Percentiles rank a stretch among this genome's conserved stretches.
These are phyloP conservation scores for Starmerella khaoyaiensis DNA, from an alignment of 805 yeast genomes.

Conservation along the genomic window DNA sequence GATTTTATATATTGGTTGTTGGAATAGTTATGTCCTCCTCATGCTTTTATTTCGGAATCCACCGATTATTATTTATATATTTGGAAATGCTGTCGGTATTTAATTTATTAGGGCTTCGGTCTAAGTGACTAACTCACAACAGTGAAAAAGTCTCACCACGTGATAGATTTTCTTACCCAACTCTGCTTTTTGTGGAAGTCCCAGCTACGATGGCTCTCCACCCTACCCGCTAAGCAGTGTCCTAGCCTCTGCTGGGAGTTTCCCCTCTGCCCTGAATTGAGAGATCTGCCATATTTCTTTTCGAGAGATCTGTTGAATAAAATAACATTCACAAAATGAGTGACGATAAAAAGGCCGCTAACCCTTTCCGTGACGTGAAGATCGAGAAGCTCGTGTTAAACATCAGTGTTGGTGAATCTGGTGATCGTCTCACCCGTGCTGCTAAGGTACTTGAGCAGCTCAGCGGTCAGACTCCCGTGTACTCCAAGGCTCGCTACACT, in stretches of 20 bases:
- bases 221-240: too few species aligned
- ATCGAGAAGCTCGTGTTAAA: constrained; percentile 98
- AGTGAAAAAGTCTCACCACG: constrained; percentile 2
- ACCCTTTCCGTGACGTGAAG: constrained; percentile 97
- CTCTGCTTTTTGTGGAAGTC: too few species aligned
- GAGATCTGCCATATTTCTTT: constrained; percentile 6
- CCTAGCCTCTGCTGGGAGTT: constrained; percentile 3
- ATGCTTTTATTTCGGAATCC: too few species aligned
- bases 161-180: too few species aligned
- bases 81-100: too few species aligned
- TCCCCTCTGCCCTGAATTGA: constrained; percentile 3
- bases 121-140: too few species aligned
- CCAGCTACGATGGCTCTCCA: too few species aligned
- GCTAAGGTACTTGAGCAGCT: constrained; percentile 99
- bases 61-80: too few species aligned
- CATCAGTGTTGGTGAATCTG: constrained; percentile 99
- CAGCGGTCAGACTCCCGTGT: constrained; percentile 99
- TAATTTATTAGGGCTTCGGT: too few species aligned
- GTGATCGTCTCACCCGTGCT: constrained; percentile 99
- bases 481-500: constrained; percentile 99
- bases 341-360: constrained; percentile 32
- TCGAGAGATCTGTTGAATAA: constrained; percentile 6
- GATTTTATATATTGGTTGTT: too few species aligned
- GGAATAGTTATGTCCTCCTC: too few species aligned
- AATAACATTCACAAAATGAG: constrained; percentile 15